A percentile compares a stretch with the other conserved stretches of the same genome.
phyloP scores from a whole-genome alignment of 164 flowering plant genomes.

The Stephania japonica region DNA sequence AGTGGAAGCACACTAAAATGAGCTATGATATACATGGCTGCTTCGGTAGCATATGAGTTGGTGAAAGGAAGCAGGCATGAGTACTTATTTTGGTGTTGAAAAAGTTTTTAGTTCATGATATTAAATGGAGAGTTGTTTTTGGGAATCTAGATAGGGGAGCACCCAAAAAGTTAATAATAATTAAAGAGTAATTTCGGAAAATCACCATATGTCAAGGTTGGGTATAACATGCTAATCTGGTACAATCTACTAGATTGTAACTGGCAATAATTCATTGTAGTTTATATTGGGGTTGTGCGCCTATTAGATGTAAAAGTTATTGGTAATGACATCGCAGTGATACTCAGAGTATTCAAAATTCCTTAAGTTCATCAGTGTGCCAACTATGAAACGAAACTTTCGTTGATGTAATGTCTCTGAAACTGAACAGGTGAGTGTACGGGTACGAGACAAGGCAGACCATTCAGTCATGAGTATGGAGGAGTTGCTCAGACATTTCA shows the following conservation, averaged over 20 bases:
- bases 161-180: too few relatives aligned
- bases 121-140: too few relatives aligned
- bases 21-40: not conserved
- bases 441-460: constrained; percentile 62
- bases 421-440: constrained; percentile 27
- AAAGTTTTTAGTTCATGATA: too few relatives aligned
- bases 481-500: constrained; percentile 51
- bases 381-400: not conserved
- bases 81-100: not conserved
- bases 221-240: too few relatives aligned
- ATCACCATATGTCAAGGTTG: too few relatives aligned
- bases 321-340: not conserved
- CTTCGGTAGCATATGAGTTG: not conserved
- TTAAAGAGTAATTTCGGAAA: too few relatives aligned
- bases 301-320: not conserved
- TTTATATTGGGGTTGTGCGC: too few relatives aligned
- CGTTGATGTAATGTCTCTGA: not conserved
- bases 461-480: constrained; percentile 50
- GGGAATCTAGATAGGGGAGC: too few relatives aligned
- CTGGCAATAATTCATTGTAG: too few relatives aligned
- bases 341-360: not conserved
- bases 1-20: not conserved
- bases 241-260: too few relatives aligned
- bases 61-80: not conserved
- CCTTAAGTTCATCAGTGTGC: not conserved